Evolutionary conservation across 495 filamentous ascomycete species (phyloP).

Genomic region (Xylaria scruposa): DNA sequence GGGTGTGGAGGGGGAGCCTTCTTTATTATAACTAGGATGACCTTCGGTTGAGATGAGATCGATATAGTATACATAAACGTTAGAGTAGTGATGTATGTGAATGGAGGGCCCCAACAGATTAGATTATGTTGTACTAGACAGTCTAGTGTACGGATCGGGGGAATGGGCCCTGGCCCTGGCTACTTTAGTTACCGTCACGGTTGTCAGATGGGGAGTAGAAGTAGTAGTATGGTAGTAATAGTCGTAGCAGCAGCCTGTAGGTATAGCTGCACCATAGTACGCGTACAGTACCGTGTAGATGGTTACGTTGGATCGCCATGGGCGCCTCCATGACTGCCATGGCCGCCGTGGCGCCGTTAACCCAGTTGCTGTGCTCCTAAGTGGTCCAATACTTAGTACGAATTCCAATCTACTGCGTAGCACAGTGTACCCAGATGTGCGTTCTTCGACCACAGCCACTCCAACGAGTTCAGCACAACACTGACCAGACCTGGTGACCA

Average conservation of each 20-base stretch:
- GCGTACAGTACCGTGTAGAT: constrained; percentile 18
- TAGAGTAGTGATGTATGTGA: constrained; percentile 14
- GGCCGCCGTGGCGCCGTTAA: constrained; percentile 27
- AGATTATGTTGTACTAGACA: constrained; percentile 21
- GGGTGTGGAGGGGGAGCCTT: constrained; percentile 18
- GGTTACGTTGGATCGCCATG: constrained; percentile 25
- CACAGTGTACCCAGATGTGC: constrained; percentile 10
- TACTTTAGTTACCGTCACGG: constrained; percentile 11
- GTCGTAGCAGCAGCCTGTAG: neutral
- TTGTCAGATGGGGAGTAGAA: constrained; percentile 17
- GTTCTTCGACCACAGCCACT: neutral
- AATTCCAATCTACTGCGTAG: neutral
- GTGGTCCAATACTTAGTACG: constrained; percentile 12
- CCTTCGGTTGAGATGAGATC: constrained; percentile 22
- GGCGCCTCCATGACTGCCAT: constrained; percentile 21
- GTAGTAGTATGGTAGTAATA: neutral
- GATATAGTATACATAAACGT: constrained; percentile 22
- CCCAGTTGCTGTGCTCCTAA: constrained; percentile 6
- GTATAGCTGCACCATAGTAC: neutral
- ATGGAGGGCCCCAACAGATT: constrained; percentile 22
- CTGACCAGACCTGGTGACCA: neutral
- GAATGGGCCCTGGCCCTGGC: constrained; percentile 24
- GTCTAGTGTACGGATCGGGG: constrained; percentile 23
- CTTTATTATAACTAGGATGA: constrained; percentile 19
- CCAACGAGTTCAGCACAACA: constrained; percentile 17